Evolutionary conservation across 345 rosid species (phyloP).

Genomic region (Trapa bicornis): DNA sequence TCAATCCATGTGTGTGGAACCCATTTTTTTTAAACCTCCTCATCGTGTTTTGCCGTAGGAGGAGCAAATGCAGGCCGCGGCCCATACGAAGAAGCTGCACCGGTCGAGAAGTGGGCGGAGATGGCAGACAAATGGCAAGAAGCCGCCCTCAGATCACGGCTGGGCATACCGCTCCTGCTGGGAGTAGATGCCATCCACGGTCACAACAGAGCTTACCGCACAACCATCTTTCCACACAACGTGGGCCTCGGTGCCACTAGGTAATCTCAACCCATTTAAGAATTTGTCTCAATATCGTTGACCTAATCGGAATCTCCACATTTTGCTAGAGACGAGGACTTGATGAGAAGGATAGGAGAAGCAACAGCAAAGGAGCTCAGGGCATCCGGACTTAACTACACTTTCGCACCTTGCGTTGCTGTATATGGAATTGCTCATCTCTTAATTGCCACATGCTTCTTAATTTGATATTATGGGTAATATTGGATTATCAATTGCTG

Average conservation of each 20-base stretch:
- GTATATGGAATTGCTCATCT: not conserved
- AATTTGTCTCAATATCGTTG: not conserved
- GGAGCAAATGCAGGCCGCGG: too few relatives aligned
- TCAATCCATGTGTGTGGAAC: too few relatives aligned
- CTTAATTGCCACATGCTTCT: too few relatives aligned
- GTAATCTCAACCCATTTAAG: constrained; percentile 7
- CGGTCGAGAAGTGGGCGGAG: constrained; percentile 24
- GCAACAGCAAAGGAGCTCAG: not conserved
- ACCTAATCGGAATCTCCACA: not conserved
- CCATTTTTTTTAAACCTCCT: too few relatives aligned
- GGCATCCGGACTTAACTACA: not conserved
- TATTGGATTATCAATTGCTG: not conserved
- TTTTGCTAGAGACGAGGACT: not conserved
- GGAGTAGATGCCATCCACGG: not conserved
- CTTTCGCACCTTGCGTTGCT: not conserved
- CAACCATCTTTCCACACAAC: constrained; percentile 27
- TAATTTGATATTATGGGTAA: too few relatives aligned
- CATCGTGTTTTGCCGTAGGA: not conserved
- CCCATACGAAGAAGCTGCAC: constrained; percentile 11
- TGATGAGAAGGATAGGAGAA: not conserved
- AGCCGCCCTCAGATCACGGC: constrained; percentile 39
- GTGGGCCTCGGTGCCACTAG: constrained; percentile 49
- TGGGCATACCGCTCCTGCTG: constrained; percentile 50
- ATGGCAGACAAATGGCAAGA: constrained; percentile 30
- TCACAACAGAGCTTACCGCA: not conserved